Percentiles rank a stretch among this genome's conserved stretches.
These are phyloP conservation scores for Coemansia erecta DNA, from an alignment of 192 early-diverging fungal species.

Conservation along the genomic window DNA sequence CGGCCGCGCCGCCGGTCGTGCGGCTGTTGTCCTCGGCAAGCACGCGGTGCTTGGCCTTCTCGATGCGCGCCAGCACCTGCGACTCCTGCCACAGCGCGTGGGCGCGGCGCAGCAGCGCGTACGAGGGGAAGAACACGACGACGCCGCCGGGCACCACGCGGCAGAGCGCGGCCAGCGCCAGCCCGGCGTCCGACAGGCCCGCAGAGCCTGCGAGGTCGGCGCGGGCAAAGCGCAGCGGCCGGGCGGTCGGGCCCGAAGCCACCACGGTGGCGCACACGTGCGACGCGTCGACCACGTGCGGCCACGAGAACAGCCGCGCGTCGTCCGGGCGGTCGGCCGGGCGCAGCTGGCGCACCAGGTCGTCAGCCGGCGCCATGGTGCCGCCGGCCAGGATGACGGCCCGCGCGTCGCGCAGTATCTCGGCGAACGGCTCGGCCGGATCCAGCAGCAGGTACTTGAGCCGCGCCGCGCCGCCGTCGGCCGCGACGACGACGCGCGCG, in stretches of 20 bases:
- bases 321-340: constrained; percentile 18
- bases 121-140: constrained; percentile 87
- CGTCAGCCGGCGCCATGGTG: constrained; percentile 83
- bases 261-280: constrained; percentile 69
- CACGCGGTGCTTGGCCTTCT: constrained; percentile 60
- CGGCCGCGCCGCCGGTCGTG: constrained; percentile 42
- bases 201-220: constrained; percentile 9
- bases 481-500: constrained; percentile 21
- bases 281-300: constrained; percentile 80
- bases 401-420: constrained; percentile 74
- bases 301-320: constrained; percentile 72
- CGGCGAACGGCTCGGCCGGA: constrained; percentile 74
- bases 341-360: constrained; percentile 34
- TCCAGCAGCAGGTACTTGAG: constrained; percentile 87
- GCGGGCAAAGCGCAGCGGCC: constrained; percentile 67
- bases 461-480: constrained; percentile 9
- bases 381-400: constrained; percentile 88
- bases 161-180: constrained; percentile 66
- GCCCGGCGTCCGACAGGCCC: constrained; percentile 69
- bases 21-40: constrained; percentile 67
- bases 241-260: constrained; percentile 61
- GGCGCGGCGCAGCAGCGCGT: constrained; percentile 69
- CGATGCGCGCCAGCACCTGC: constrained; percentile 54
- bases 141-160: constrained; percentile 79
- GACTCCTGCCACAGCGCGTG: constrained; percentile 54